A percentile compares a stretch with the other conserved stretches of the same genome.
Evolutionary conservation across 2,329 filamentous ascomycete genomes (phyloP).

Genomic region (Verticillium nubilum): DNA sequence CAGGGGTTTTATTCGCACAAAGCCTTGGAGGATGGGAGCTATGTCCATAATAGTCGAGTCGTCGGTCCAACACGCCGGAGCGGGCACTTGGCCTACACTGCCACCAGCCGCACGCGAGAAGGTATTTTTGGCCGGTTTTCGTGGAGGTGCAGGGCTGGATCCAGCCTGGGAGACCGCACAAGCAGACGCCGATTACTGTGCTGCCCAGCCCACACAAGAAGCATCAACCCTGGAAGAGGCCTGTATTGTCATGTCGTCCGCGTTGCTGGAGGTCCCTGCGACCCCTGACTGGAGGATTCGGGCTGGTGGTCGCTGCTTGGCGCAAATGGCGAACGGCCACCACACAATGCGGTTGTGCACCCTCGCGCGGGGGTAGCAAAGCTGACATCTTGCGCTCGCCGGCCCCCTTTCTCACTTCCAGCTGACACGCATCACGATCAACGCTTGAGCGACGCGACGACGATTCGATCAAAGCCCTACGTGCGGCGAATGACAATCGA

Average conservation of each 20-base stretch:
- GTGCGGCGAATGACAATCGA: not conserved
- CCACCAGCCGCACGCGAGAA: not conserved
- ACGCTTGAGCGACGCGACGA: not conserved
- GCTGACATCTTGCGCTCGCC: not conserved
- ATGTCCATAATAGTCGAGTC: not conserved
- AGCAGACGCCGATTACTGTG: not conserved
- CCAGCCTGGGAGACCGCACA: not conserved
- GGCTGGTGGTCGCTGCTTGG: not conserved
- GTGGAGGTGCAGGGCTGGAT: not conserved
- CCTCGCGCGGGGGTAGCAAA: not conserved
- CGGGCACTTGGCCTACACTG: not conserved
- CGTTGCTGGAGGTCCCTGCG: not conserved
- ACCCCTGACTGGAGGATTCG: not conserved
- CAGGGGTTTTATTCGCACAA: not conserved
- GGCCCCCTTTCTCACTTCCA: not conserved
- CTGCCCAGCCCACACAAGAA: not conserved
- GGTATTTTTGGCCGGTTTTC: not conserved
- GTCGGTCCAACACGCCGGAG: not conserved
- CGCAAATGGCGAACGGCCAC: not conserved
- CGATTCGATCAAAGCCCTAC: not conserved
- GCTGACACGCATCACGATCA: not conserved
- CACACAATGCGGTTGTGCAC: not conserved
- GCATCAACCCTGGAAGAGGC: not conserved
- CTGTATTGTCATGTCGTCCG: not conserved
- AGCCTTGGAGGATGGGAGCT: not conserved